Evolutionary conservation across 1,284 basidiomycete species (phyloP).

Genomic region (Stygiomarasmius scandens): DNA sequence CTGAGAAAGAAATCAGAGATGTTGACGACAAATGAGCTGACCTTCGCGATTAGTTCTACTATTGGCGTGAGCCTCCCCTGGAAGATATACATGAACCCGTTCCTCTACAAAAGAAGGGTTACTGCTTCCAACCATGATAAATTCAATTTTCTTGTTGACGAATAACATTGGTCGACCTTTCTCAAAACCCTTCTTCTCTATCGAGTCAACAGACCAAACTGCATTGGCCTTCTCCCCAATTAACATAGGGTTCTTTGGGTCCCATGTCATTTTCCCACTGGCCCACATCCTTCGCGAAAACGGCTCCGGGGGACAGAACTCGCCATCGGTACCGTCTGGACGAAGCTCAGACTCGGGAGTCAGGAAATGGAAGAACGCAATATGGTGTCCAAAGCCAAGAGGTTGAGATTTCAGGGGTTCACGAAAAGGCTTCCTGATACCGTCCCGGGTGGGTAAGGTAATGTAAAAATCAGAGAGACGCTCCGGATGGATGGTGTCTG

Average conservation of each 20-base stretch:
- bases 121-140: slow-evolving; percentile 41
- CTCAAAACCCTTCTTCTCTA: slow-evolving; percentile 70
- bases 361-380: slow-evolving; percentile 76
- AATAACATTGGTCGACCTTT: slow-evolving; percentile 72
- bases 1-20: background rate
- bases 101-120: slow-evolving; percentile 64
- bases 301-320: slow-evolving; percentile 73
- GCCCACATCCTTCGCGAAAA: slow-evolving; percentile 87
- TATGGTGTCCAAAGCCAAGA: slow-evolving; percentile 68
- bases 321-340: slow-evolving; percentile 71
- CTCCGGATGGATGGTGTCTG: slow-evolving; percentile 51
- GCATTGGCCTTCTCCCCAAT: slow-evolving; percentile 60
- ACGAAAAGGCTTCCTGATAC: slow-evolving; percentile 42
- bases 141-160: slow-evolving; percentile 67
- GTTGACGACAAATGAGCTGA: slow-evolving; percentile 24
- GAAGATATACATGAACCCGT: slow-evolving; percentile 76
- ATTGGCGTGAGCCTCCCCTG: slow-evolving; percentile 18
- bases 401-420: slow-evolving; percentile 44
- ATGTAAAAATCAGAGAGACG: slow-evolving; percentile 63
- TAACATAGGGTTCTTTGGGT: slow-evolving; percentile 46
- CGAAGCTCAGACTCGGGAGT: slow-evolving; percentile 61
- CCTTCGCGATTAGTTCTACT: slow-evolving; percentile 41
- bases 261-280: slow-evolving; percentile 72
- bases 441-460: slow-evolving; percentile 74
- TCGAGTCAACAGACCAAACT: slow-evolving; percentile 50